Evolutionary conservation across 768 basidiomycete species (phyloP).

Genomic region (Lactarius hengduanensis): DNA sequence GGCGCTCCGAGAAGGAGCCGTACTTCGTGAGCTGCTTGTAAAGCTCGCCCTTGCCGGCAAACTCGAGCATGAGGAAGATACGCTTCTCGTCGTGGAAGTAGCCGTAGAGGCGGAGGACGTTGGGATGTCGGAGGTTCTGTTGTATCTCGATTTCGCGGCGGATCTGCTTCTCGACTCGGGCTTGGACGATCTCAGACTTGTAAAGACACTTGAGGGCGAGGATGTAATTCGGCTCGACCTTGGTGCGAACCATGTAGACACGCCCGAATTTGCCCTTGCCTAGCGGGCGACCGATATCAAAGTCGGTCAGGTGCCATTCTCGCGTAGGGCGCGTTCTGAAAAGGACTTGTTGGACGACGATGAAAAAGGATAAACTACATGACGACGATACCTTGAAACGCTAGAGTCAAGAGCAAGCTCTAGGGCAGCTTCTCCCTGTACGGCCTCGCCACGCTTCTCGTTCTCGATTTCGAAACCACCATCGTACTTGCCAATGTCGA

Average conservation of each 20-base stretch:
- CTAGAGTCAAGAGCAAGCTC: slow-evolving; percentile 86
- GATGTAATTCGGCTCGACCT: slow-evolving; percentile 83
- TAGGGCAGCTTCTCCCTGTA: slow-evolving; percentile 75
- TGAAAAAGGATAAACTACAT: slow-evolving; percentile 5
- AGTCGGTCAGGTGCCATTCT: slow-evolving; percentile 81
- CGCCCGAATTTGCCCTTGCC: slow-evolving; percentile 99
- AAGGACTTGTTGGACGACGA: slow-evolving; percentile 5
- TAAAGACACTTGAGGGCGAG: slow-evolving; percentile 96
- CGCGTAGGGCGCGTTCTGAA: slow-evolving; percentile 67
- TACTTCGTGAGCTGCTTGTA: slow-evolving; percentile 92
- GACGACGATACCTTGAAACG: slow-evolving; percentile 47
- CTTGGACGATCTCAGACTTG: slow-evolving; percentile 92
- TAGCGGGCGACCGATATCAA: slow-evolving; percentile 93
- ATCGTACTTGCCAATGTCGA: slow-evolving; percentile 91
- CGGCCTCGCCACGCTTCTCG: slow-evolving; percentile 70
- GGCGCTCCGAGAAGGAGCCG: slow-evolving; percentile 84
- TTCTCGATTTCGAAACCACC: slow-evolving; percentile 95
- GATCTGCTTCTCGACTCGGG: slow-evolving; percentile 94
- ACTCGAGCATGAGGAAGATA: slow-evolving; percentile 98
- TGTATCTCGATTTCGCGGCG: slow-evolving; percentile 98
- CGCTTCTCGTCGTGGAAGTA: slow-evolving; percentile 98
- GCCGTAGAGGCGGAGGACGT: slow-evolving; percentile 91
- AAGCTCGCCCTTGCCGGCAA: slow-evolving; percentile 94
- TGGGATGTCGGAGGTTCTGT: slow-evolving; percentile 91
- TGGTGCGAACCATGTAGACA: slow-evolving; percentile 98